phyloP scores from a whole-genome alignment of 2,329 filamentous ascomycete species.

The Pestalotiopsis sp. region DNA sequence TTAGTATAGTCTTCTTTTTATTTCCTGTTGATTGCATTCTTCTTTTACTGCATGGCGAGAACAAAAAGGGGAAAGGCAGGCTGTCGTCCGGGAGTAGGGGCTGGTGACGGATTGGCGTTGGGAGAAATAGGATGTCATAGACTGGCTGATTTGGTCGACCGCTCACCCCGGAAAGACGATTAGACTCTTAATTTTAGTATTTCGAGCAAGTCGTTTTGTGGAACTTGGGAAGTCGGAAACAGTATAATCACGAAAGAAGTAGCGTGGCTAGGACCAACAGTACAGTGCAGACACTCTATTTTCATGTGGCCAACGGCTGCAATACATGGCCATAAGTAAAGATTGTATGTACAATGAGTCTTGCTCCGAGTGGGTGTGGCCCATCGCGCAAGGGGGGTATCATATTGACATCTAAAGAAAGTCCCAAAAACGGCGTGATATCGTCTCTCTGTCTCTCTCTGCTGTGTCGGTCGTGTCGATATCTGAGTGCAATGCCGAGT shows the following conservation, averaged over 20 bases:
- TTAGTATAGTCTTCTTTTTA: not conserved
- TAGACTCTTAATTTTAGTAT: not conserved
- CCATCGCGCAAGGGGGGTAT: not conserved
- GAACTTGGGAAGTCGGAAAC: not conserved
- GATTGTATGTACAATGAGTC: not conserved
- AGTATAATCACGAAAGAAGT: not conserved
- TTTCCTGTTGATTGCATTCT: not conserved
- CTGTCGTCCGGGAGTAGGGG: not conserved
- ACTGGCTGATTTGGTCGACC: not conserved
- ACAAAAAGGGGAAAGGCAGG: not conserved
- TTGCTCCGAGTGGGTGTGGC: not conserved
- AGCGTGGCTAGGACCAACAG: not conserved
- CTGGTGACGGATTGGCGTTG: not conserved
- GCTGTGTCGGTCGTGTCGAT: not conserved
- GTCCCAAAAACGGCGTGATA: not conserved
- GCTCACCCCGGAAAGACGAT: not conserved
- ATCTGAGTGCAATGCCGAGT: no score
- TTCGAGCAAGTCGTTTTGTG: not conserved
- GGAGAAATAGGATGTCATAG: not conserved
- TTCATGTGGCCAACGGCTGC: not conserved
- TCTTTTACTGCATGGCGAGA: not conserved
- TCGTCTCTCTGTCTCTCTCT: not conserved
- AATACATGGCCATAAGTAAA: not conserved
- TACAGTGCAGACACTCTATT: not conserved
- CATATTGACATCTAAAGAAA: not conserved